phyloP scores from a whole-genome alignment of 2,329 filamentous ascomycete genomes.

The Arthroderma sp. region DNA sequence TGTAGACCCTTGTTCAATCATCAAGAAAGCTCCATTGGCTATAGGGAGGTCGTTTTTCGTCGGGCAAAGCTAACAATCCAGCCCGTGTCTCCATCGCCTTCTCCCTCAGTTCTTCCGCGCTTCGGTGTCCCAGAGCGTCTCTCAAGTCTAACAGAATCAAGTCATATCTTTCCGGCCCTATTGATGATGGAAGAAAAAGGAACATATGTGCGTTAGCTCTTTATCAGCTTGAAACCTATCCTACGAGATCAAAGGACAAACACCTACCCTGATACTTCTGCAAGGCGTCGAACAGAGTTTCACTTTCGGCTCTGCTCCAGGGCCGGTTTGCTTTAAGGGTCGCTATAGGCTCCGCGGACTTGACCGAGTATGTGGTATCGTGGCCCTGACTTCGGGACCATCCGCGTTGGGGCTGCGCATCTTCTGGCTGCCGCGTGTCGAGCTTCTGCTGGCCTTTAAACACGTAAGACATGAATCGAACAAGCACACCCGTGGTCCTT shows the following conservation, averaged over 20 bases:
- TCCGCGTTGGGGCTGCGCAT: background rate
- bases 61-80: conserved; percentile 6
- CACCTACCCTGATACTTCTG: conserved; percentile 5
- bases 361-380: background rate
- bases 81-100: conserved; percentile 6
- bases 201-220: background rate
- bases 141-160: conserved; percentile 5
- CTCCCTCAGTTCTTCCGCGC: background rate
- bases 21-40: conserved; percentile 7
- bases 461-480: conserved; percentile 11
- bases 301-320: conserved; percentile 5
- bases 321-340: background rate
- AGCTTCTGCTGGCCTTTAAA: conserved; percentile 1
- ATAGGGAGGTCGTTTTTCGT: background rate
- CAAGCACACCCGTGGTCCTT: conserved; percentile 7
- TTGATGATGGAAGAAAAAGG: no score
- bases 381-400: background rate
- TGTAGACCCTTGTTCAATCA: background rate
- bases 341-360: background rate
- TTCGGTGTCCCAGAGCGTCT: conserved; percentile 5
- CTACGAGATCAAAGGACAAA: background rate
- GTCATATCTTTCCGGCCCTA: conserved; percentile 4
- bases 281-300: conserved; percentile 5
- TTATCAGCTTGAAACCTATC: background rate
- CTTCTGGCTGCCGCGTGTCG: background rate